Evolutionary conservation across 169 alveolate genomes (phyloP).

Genomic region (Toxoplasma gondii): DNA sequence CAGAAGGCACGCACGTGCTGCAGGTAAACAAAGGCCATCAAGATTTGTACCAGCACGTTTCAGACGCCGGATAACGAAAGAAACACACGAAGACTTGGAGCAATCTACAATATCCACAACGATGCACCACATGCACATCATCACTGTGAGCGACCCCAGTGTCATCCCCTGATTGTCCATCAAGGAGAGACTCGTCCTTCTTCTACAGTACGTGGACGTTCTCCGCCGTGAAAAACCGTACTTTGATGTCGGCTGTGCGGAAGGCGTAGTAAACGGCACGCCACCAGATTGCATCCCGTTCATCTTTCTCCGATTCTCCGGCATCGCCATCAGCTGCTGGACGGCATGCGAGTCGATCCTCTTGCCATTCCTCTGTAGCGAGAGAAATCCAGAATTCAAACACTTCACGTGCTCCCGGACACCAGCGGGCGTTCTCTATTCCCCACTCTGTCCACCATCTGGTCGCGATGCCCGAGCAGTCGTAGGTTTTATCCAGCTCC

Average conservation of each 20-base stretch:
- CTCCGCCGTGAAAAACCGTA: not conserved
- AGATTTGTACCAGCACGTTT: too few relatives aligned
- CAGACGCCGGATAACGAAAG: too few relatives aligned
- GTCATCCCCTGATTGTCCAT: too few relatives aligned
- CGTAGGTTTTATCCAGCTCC: not conserved
- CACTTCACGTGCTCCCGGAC: not conserved
- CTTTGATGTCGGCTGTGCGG: constrained; percentile 45
- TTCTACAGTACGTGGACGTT: too few relatives aligned
- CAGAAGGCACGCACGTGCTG: too few relatives aligned
- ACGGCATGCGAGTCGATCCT: not conserved
- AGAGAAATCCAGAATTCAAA: not conserved
- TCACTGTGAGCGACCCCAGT: too few relatives aligned
- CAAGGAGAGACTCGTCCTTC: too few relatives aligned
- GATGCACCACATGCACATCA: too few relatives aligned
- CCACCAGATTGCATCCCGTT: constrained; percentile 36
- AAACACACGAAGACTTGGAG: too few relatives aligned
- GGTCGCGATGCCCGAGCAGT: not conserved
- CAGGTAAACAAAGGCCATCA: too few relatives aligned
- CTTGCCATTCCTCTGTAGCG: not conserved
- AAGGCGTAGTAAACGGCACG: constrained; percentile 55
- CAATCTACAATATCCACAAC: too few relatives aligned
- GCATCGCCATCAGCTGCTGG: not conserved
- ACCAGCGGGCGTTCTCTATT: not conserved
- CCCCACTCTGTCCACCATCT: not conserved
- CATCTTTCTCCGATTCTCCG: not conserved